phyloP scores from a whole-genome alignment of 164 flowering plant species.

The Santalum album region DNA sequence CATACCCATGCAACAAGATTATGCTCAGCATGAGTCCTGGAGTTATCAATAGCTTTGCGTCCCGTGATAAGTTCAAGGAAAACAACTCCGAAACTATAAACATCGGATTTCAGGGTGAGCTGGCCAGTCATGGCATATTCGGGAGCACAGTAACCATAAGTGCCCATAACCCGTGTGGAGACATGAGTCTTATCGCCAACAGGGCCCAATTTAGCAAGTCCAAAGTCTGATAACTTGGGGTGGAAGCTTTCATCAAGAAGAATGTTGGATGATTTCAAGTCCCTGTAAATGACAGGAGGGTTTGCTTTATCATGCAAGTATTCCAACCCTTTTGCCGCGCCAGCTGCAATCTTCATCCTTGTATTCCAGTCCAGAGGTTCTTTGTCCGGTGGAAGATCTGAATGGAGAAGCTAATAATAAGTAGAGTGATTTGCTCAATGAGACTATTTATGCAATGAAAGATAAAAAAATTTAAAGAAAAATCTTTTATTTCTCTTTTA shows the following conservation, averaged over 20 bases:
- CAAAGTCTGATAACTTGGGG: slow-evolving; percentile 92
- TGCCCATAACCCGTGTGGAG: slow-evolving; percentile 96
- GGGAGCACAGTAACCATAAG: slow-evolving; percentile 96
- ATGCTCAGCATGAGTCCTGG: slow-evolving; percentile 59
- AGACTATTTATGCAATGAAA: too few relatives aligned
- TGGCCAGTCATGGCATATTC: slow-evolving; percentile 98
- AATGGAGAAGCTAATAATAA: slow-evolving; percentile 9
- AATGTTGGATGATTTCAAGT: slow-evolving; percentile 83
- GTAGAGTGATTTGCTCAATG: too few relatives aligned
- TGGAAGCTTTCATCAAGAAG: slow-evolving; percentile 76
- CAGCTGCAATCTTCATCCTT: slow-evolving; percentile 92
- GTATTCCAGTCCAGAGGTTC: slow-evolving; percentile 83
- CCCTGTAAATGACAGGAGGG: slow-evolving; percentile 86
- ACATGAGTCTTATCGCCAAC: slow-evolving; percentile 97
- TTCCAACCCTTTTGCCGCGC: slow-evolving; percentile 89
- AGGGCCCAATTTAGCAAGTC: slow-evolving; percentile 93
- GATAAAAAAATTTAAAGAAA: too few relatives aligned
- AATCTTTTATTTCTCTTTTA: too few relatives aligned
- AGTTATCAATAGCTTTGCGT: slow-evolving; percentile 75
- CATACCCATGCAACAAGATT: slow-evolving; percentile 92
- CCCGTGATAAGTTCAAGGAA: slow-evolving; percentile 88
- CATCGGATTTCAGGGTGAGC: slow-evolving; percentile 82
- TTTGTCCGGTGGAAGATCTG: slow-evolving; percentile 63
- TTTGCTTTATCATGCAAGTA: slow-evolving; percentile 85
- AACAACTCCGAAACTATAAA: slow-evolving; percentile 88